phyloP scores from a whole-genome alignment of 352 stramenopile species.

The Pythium monospermum region DNA sequence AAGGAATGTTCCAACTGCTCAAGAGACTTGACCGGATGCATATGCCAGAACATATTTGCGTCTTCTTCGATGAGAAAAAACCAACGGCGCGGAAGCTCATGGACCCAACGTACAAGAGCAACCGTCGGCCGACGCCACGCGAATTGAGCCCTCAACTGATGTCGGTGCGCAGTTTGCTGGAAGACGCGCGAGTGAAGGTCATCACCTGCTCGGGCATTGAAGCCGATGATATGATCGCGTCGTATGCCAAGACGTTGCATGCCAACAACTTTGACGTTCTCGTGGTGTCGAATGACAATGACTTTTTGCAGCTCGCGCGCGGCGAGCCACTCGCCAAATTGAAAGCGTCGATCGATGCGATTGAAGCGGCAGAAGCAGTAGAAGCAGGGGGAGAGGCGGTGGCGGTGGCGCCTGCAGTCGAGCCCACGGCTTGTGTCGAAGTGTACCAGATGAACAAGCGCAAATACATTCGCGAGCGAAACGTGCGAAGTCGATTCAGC shows the following conservation, averaged over 20 bases:
- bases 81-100: slow-evolving; percentile 26
- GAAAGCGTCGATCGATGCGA: background rate
- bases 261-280: slow-evolving; percentile 22
- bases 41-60: slow-evolving; percentile 20
- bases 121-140: slow-evolving; percentile 16
- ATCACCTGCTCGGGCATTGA: slow-evolving; percentile 26
- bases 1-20: slow-evolving; percentile 19
- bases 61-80: slow-evolving; percentile 28
- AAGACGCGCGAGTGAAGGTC: slow-evolving; percentile 18
- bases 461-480: slow-evolving; percentile 56
- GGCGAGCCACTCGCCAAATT: slow-evolving; percentile 2
- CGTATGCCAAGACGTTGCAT: slow-evolving; percentile 20
- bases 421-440: slow-evolving; percentile 30
- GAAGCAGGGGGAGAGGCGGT: background rate
- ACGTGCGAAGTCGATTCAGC: slow-evolving; percentile 51
- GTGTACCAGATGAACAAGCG: slow-evolving; percentile 75
- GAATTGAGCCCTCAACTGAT: slow-evolving; percentile 22
- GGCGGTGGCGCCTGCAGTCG: background rate
- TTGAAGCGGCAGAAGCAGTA: background rate
- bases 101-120: slow-evolving; percentile 27
- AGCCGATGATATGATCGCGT: slow-evolving; percentile 33
- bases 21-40: slow-evolving; percentile 15
- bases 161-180: slow-evolving; percentile 15
- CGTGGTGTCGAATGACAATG: slow-evolving; percentile 33
- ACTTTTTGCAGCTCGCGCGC: slow-evolving; percentile 29